These are phyloP conservation scores for Neonectria coccinea DNA, from an alignment of 2,329 filamentous ascomycete genomes.

Conservation along the genomic window DNA sequence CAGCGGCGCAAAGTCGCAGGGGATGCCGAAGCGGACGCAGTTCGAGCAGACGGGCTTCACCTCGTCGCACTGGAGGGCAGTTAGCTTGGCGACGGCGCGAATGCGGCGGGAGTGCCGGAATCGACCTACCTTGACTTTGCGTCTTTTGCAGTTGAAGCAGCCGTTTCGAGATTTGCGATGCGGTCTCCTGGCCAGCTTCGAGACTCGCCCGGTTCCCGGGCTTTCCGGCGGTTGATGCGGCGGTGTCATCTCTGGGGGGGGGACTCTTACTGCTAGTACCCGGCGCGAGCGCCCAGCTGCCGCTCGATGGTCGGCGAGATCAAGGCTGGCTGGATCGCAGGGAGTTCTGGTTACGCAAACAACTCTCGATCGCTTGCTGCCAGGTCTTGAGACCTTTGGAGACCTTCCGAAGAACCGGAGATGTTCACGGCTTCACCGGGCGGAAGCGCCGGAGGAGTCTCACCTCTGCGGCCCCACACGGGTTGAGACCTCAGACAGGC, in stretches of 20 bases:
- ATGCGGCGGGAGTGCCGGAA: background rate
- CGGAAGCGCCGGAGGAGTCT: slow-evolving; percentile 45
- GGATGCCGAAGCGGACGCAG: slow-evolving; percentile 48
- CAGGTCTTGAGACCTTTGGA: slow-evolving; percentile 32
- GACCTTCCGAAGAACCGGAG: slow-evolving; percentile 37
- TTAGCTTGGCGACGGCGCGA: slow-evolving; percentile 17
- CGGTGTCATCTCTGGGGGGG: slow-evolving; percentile 35
- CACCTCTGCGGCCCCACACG: slow-evolving; percentile 36
- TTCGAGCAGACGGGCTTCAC: slow-evolving; percentile 49
- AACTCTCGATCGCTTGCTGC: slow-evolving; percentile 13
- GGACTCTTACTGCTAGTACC: slow-evolving; percentile 13
- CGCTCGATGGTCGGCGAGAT: slow-evolving; percentile 5
- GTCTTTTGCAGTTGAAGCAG: slow-evolving; percentile 48
- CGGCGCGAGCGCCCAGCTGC: slow-evolving; percentile 7
- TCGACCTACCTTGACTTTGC: slow-evolving; percentile 48
- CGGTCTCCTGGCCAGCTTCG: slow-evolving; percentile 45
- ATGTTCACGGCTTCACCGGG: slow-evolving; percentile 34
- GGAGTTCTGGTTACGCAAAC: slow-evolving; percentile 8
- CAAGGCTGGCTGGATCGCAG: slow-evolving; percentile 3
- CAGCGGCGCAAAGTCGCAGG: slow-evolving; percentile 45
- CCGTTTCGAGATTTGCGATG: slow-evolving; percentile 48
- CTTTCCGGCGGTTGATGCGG: slow-evolving; percentile 42
- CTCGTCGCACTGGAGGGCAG: slow-evolving; percentile 46
- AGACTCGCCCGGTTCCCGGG: slow-evolving; percentile 41
- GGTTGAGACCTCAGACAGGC: slow-evolving; percentile 27